Evolutionary conservation across 371 early-diverging fungal species (phyloP), one percentile per base, ranked within the genome.

Genomic region (Mucor irregularis): DNA sequence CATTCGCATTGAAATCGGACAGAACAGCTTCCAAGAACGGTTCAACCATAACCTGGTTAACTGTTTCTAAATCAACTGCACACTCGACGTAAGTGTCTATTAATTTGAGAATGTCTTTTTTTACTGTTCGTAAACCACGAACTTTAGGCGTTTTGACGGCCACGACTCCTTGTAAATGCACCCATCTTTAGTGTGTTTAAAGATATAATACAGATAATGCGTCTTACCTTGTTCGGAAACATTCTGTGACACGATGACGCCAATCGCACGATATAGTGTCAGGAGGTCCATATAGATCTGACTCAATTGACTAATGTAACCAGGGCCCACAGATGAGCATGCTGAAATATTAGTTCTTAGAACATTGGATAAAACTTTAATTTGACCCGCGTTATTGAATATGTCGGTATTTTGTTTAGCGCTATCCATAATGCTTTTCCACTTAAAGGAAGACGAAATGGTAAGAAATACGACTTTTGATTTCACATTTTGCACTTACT

Each of bases 311-410:
- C 80, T 62, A 25, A 88, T 73, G 68, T 92, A 98, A 3, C 88
- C 89, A 43, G 88, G 75, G 16, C 98, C 98, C 45, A 96, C 82
- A 6, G 96, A 89, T 2, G 78, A 73, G 62, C 97, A 96, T 0
- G 92, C 96, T 0, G 95, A 77, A 0, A 94, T 91, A 73, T 98
- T 97, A 19, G 94, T 94, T 69, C 94, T 95, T 57, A 99, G 73
- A 17, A 96, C 88, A 71, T 97, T 93, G 34, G 84, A 87, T 16
- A 99, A 74, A 10, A 90, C 74, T 72, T 97, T 97, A 62, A 96
- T 83, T 38, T 84, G 83, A 35, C 88, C 90, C 2, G 91, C 71
- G 63, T 87, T 83, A 62, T 94, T 86, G 29, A 98, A 72, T 17
- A 86, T 71, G 13, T 84, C 81, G 6, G 87, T 74, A 69, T 90